Evolutionary conservation across 2,329 filamentous ascomycete species (phyloP).

Genomic region (Aspergillus caelatus): DNA sequence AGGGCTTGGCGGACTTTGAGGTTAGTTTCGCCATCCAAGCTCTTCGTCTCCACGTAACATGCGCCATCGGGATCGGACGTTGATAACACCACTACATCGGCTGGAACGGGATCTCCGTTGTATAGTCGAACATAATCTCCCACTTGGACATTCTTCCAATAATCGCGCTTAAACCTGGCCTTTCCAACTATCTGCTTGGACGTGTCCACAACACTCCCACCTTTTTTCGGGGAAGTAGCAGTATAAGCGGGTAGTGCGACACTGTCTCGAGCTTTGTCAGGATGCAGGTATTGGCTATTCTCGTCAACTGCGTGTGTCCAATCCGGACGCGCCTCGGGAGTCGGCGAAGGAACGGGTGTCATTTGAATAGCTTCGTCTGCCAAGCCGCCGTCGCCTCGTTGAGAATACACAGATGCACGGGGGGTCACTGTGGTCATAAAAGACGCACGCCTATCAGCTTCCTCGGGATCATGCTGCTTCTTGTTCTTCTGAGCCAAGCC

Average conservation of each 20-base stretch:
- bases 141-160: constrained; percentile 93
- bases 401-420: constrained; percentile 59
- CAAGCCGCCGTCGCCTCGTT: constrained; percentile 45
- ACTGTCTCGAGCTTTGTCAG: constrained; percentile 32
- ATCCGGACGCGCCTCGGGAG: constrained; percentile 56
- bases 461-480: constrained; percentile 18
- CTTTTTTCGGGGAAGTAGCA: constrained; percentile 44
- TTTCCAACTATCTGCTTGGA: constrained; percentile 66
- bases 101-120: constrained; percentile 92
- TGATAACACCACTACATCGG: constrained; percentile 87
- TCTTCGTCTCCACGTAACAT: constrained; percentile 98
- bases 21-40: constrained; percentile 96
- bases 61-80: constrained; percentile 93
- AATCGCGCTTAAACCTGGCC: constrained; percentile 86
- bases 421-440: constrained; percentile 62
- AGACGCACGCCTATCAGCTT: constrained; percentile 66
- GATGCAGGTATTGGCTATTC: constrained; percentile 36
- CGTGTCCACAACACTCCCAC: constrained; percentile 74
- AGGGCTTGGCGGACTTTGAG: constrained; percentile 92
- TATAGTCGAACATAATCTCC: constrained; percentile 96
- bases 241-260: constrained; percentile 28
- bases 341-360: constrained; percentile 88
- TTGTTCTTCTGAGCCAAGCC: constrained; percentile 54
- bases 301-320: constrained; percentile 39
- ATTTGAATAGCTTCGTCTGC: constrained; percentile 79